A percentile compares a stretch with the other conserved stretches of the same genome.
Evolutionary conservation across 176 grass and related monocot species (phyloP).

Genomic region (Panicum miliaceum): DNA sequence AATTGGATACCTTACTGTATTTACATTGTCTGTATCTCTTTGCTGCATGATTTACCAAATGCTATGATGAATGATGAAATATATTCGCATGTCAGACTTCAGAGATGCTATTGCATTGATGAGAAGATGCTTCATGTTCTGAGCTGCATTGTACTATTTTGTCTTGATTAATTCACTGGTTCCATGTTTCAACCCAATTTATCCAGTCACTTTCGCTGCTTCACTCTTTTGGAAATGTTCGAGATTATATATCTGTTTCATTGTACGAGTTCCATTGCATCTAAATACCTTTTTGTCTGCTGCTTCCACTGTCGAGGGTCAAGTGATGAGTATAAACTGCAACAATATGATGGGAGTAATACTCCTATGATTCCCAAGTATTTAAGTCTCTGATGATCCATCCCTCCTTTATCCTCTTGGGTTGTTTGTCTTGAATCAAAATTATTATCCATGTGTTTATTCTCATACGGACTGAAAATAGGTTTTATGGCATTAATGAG

Average conservation of each 20-base stretch:
- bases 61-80: conserved; percentile 37
- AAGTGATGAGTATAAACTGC: conserved; percentile 45
- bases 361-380: conserved; percentile 34
- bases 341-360: conserved; percentile 42
- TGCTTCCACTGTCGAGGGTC: neutral
- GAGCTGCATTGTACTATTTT: neutral
- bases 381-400: conserved; percentile 53
- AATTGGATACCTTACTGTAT: neutral
- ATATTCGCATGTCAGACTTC: conserved; percentile 52
- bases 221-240: neutral
- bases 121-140: conserved; percentile 52
- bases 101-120: conserved; percentile 55
- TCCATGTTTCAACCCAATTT: neutral
- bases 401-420: neutral
- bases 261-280: neutral
- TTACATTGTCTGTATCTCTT: neutral
- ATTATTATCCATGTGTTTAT: too few species aligned
- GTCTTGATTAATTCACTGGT: neutral
- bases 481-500: too few species aligned
- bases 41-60: fast-evolving
- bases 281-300: neutral
- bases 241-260: neutral
- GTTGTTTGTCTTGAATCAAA: neutral
- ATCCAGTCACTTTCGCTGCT: neutral
- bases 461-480: too few species aligned